A percentile compares a stretch with the other conserved stretches of the same genome.
Evolutionary conservation across 495 filamentous ascomycete genomes (phyloP).

Genomic region (Aspergillus olivimuriae): DNA sequence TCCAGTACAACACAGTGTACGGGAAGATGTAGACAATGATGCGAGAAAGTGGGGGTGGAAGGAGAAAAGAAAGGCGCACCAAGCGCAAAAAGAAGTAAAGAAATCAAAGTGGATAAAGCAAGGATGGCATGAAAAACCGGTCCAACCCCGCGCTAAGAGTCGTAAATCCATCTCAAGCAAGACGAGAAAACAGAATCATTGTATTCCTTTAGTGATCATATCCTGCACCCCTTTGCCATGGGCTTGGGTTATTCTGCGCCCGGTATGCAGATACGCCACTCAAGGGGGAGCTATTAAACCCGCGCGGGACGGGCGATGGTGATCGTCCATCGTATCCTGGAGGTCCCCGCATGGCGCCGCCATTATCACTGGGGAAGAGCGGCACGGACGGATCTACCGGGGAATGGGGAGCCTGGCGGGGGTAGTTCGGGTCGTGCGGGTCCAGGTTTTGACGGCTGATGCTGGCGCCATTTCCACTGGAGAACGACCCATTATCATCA

Average conservation of each 20-base stretch:
- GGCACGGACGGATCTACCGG: slow-evolving; percentile 60
- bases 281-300: slow-evolving; percentile 30
- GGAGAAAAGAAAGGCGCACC: slow-evolving; percentile 9
- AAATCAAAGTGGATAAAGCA: slow-evolving; percentile 19
- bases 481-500: slow-evolving; percentile 69
- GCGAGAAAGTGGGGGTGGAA: slow-evolving; percentile 5
- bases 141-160: slow-evolving; percentile 30
- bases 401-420: slow-evolving; percentile 33
- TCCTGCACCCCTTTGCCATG: slow-evolving; percentile 62
- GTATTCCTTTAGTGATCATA: slow-evolving; percentile 49
- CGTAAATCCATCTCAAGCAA: slow-evolving; percentile 39
- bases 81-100: slow-evolving; percentile 13
- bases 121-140: slow-evolving; percentile 22
- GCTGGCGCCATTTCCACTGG: slow-evolving; percentile 37
- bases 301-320: slow-evolving; percentile 30
- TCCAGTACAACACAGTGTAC: slow-evolving; percentile 20
- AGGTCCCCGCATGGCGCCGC: slow-evolving; percentile 26
- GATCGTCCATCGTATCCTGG: slow-evolving; percentile 32
- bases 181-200: slow-evolving; percentile 21
- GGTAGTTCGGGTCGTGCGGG: slow-evolving; percentile 7
- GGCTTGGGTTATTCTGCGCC: slow-evolving; percentile 52
- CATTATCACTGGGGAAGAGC: slow-evolving; percentile 48
- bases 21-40: neutral
- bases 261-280: slow-evolving; percentile 25
- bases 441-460: slow-evolving; percentile 26